Base-by-base conservation (phyloP, 352 stramenopile genomes). In the Pythium dissotocum region DNA sequence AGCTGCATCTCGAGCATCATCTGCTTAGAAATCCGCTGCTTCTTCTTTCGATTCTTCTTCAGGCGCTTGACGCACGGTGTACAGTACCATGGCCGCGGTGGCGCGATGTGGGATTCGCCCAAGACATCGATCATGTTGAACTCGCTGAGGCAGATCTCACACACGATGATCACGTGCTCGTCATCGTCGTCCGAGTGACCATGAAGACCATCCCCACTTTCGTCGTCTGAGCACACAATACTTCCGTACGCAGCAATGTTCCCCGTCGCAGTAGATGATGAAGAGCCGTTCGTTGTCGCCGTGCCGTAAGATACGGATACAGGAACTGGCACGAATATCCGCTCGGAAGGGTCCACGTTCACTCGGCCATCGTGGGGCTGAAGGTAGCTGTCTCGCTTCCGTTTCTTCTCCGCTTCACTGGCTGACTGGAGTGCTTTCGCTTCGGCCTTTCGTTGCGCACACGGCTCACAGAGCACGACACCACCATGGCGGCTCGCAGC, bases 1-100 rank as follows among this genome's bases (percentile, higher is more conserved):
- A 91, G 52, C 69, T 93, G 84, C 80, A 95, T 93, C 35, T 93
- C 87, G 36, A 92, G 65, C 54, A 93, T 73, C 85, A 95, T 93
- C 67, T 94, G 87, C 70, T 92, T 93, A 2, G 85, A 93, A 30
- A 93, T 90, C 0, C 86, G 81, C 58, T 89, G 83, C 44, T 80
- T 88, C 55, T 88, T 91, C 62, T 93, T 95, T 12, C 87, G 73
- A 28, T 86, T 89, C 28, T 85, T 80, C 70, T 95, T 95, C 7
- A 95, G 64, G 14, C 79, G 77, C 18, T 80, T 75, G 1, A 93
- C 59, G 42, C 87, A 95, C 7, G 73, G 71, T 16, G 72, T 77
- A 56, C 85, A 95, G 59, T 90, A 90, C 87, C 87, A 95, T 6
- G 84, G 87, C 9, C 83, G 77, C 56, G 87, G 80, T 10, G 84